A percentile compares a stretch with the other conserved stretches of the same genome.
Conservation (phyloP, 305 asterid species). For the Fraxinus velutina region DNA sequence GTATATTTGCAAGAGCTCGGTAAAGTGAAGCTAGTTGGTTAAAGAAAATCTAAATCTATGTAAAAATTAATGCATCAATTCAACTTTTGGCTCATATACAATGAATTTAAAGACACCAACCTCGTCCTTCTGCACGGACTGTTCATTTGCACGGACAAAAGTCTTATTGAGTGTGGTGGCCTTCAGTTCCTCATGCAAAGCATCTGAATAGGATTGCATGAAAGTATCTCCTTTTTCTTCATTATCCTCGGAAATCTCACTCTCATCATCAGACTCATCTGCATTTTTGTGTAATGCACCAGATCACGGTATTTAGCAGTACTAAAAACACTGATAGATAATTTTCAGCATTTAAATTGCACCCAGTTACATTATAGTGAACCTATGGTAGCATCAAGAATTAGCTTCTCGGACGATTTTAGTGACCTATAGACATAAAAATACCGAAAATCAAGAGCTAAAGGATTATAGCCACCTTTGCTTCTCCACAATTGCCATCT, state of each 20-base stretch:
- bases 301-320: not conserved
- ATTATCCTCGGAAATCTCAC: constrained; percentile 45
- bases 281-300: constrained; percentile 24
- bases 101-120: constrained; percentile 31
- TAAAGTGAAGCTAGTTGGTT: not conserved
- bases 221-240: constrained; percentile 57
- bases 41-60: not conserved
- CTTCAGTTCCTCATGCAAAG: constrained; percentile 72
- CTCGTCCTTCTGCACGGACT: constrained; percentile 48
- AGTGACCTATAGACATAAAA: not conserved
- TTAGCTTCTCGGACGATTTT: not conserved
- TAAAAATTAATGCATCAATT: not conserved
- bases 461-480: not conserved
- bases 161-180: constrained; percentile 66
- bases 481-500: not conserved
- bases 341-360: not conserved
- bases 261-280: constrained; percentile 66
- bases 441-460: not conserved
- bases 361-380: not conserved
- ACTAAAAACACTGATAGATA: constrained; percentile 8
- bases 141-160: constrained; percentile 58
- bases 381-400: not conserved
- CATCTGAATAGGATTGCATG: constrained; percentile 67
- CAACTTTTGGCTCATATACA: not conserved
- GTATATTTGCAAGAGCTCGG: not conserved